Evolutionary conservation across 75 land plant species (phyloP), one percentile per base, ranked within the genome.

Genomic region (Cryptomeria japonica): DNA sequence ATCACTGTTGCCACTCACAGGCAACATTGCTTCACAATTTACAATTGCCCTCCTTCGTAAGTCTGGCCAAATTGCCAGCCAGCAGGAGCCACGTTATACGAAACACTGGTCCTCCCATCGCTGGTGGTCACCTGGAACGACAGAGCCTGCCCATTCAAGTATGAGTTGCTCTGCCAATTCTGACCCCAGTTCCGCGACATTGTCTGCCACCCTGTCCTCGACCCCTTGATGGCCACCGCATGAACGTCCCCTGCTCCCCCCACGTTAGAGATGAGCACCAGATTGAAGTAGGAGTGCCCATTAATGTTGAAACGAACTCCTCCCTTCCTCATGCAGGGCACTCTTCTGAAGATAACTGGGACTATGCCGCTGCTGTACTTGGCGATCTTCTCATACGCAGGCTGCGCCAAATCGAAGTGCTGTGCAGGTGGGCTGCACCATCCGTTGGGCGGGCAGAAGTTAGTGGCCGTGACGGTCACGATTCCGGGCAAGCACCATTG

Each of bases 331-430:
- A 70, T 1, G 89, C 89, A 89, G 16, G 89, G 83, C 8, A 87
- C 83, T 76, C 89, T 88, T 41, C 89, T 18, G 89, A 61, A 89
- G 18, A 46, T 9, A 83, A 89, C 47, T 8, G 89, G 89, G 44
- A 89, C 85, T 22, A 89, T 89, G 42, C 89, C 89, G 55, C 58
- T 46, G 14, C 19, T 36, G 83, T 89, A 87, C 5, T 39, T 37
- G 3, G 89, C 89, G 80, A 87, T 87, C 76, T 61, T 19, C 16
- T 55, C 31, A 39, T 16, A 88, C 3, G 89, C 89, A 13, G 92
- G 91, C 84, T 70, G 86, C 3, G 92, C 76, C 39, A 92, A 79
- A 70, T 92, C 93, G 78, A 92, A 92, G 83, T 92, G 91, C 79
- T 87, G 31, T 0, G 53, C 73, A 46, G 92, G 92, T 3, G 91